phyloP scores from a whole-genome alignment of 1,284 basidiomycete species.

The Apiotrichum siamense region DNA sequence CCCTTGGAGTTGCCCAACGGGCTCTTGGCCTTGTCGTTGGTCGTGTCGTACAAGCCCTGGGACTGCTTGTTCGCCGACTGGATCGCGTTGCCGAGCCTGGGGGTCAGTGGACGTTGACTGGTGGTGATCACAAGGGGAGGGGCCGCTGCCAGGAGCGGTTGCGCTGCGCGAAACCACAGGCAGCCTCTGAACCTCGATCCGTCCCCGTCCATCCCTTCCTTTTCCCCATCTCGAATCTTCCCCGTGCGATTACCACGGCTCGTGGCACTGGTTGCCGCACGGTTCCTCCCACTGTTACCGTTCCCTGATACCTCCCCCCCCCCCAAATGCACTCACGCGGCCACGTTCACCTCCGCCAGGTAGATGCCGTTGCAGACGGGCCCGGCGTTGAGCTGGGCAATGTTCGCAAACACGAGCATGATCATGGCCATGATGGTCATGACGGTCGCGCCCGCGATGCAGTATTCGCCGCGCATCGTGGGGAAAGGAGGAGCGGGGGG shows the following conservation, averaged over 20 bases:
- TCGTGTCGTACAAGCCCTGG: constrained; percentile 8
- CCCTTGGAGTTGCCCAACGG: constrained; percentile 34
- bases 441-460: constrained; percentile 40
- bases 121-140: too few relatives aligned
- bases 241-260: too few relatives aligned
- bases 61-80: constrained; percentile 25
- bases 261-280: too few relatives aligned
- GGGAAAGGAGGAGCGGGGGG: too few relatives aligned
- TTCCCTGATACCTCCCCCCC: too few relatives aligned
- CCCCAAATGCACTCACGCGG: constrained; percentile 28
- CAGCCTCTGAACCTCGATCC: too few relatives aligned
- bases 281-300: too few relatives aligned
- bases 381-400: constrained; percentile 38
- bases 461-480: constrained; percentile 44
- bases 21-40: constrained; percentile 10
- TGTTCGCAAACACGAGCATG: constrained; percentile 42
- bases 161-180: too few relatives aligned
- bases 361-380: constrained; percentile 33
- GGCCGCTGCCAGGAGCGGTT: too few relatives aligned
- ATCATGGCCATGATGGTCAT: constrained; percentile 38
- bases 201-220: too few relatives aligned
- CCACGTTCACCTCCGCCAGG: constrained; percentile 41
- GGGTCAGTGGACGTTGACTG: too few relatives aligned
- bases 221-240: too few relatives aligned
- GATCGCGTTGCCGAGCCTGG: constrained; percentile 34